phyloP scores from a whole-genome alignment of 257 asterid genomes.

The Ligustrum vulgare region DNA sequence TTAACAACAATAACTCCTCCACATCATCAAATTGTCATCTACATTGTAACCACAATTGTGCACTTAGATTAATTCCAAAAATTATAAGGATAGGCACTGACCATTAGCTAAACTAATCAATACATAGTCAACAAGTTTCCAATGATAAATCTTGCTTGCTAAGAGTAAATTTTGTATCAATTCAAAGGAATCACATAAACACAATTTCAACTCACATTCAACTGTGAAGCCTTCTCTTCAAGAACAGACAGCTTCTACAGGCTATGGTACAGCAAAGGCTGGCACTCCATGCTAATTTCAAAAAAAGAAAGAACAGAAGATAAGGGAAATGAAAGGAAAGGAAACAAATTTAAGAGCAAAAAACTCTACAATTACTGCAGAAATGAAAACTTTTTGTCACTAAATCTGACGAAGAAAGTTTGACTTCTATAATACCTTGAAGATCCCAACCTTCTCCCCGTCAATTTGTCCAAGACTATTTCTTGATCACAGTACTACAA shows the following conservation, averaged over 20 bases:
- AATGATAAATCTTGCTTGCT: no score
- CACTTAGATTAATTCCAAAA: no score
- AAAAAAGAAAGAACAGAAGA: constrained; percentile 14
- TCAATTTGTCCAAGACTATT: constrained; percentile 93
- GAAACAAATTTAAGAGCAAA: constrained; percentile 2
- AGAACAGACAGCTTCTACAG: constrained; percentile 69
- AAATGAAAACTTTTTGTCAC: constrained; percentile 9
- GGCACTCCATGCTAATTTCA: constrained; percentile 50
- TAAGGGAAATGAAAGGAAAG: neutral
- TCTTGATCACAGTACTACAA: constrained; percentile 51
- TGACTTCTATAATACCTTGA: constrained; percentile 58
- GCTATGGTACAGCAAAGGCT: constrained; percentile 66
- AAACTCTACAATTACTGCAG: neutral
- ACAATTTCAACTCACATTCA: constrained; percentile 47
- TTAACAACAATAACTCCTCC: no score
- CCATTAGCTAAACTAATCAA: constrained; percentile 8
- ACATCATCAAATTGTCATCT: no score
- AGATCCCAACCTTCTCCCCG: constrained; percentile 96
- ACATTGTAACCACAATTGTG: no score
- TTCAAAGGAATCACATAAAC: constrained; percentile 5
- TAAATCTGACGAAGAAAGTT: constrained; percentile 10
- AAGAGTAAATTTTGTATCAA: constrained; percentile 7
- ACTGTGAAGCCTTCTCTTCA: constrained; percentile 54
- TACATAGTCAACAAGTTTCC: no score
- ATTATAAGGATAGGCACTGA: no score